Evolutionary conservation across 495 filamentous ascomycete genomes (phyloP).

Genomic region (Annulohypoxylon moriforme): DNA sequence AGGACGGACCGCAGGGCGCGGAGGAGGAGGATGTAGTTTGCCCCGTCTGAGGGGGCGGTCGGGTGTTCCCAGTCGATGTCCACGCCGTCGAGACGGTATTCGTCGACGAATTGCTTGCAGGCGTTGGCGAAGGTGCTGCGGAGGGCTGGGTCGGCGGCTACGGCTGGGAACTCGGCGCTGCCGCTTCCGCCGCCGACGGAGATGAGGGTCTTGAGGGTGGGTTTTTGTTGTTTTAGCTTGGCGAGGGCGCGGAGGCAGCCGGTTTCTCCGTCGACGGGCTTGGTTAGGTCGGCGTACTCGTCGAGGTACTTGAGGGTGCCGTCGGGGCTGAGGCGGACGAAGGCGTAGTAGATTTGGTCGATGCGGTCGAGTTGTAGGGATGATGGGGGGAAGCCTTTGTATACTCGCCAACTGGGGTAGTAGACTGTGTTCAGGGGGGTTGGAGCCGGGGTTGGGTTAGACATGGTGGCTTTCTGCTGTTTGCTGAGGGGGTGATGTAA

Average conservation of each 20-base stretch:
- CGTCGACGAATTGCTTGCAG: slow-evolving; percentile 69
- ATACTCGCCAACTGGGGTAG: slow-evolving; percentile 84
- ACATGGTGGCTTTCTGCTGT: no score
- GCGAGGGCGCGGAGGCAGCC: slow-evolving; percentile 77
- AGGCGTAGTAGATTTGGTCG: slow-evolving; percentile 83
- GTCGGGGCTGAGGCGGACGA: slow-evolving; percentile 59
- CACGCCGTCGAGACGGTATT: slow-evolving; percentile 77
- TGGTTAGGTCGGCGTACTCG: slow-evolving; percentile 78
- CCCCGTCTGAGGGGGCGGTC: slow-evolving; percentile 67
- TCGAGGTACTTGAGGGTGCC: slow-evolving; percentile 65
- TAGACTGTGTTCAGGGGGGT: slow-evolving; percentile 64
- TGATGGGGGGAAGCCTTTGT: slow-evolving; percentile 75
- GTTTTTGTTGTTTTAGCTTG: slow-evolving; percentile 71
- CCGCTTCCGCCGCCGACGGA: slow-evolving; percentile 80
- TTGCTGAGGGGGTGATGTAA: not conserved
- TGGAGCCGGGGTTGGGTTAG: slow-evolving; percentile 6
- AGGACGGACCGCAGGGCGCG: slow-evolving; percentile 68
- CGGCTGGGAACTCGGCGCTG: slow-evolving; percentile 74
- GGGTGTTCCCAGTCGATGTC: slow-evolving; percentile 92
- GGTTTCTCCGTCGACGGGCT: slow-evolving; percentile 74
- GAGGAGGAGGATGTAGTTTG: slow-evolving; percentile 74
- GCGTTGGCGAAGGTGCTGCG: slow-evolving; percentile 71
- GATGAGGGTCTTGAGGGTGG: slow-evolving; percentile 75
- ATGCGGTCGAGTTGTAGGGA: slow-evolving; percentile 69
- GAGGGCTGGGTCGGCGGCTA: slow-evolving; percentile 64